Evolutionary conservation across 2,329 filamentous ascomycete species (phyloP), one percentile per base, ranked within the genome.

Genomic region (Fusarium pseudoanthophilum): DNA sequence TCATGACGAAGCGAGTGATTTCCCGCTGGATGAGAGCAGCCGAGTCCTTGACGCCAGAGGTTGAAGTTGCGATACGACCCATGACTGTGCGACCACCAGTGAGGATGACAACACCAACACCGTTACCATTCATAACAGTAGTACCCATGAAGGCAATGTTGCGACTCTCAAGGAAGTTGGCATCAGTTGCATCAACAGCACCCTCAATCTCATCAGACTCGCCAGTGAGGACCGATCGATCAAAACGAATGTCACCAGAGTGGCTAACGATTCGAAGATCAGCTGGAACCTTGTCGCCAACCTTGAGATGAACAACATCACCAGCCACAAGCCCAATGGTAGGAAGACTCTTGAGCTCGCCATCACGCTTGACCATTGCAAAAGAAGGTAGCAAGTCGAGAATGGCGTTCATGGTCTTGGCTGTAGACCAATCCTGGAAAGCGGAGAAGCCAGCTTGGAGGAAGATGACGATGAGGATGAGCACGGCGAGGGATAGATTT

Each of bases 381-480:
- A 85, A 83, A 1, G 83, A 80, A 0, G 85, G 85, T 1, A 87
- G 67, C 18, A 87, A 76, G 62, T 84, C 82, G 5, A 83, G 80
- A 56, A 87, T 87, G 34, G 84, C 84, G 24, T 85, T 83, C 83
- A 87, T 86, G 0, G 83, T 85, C 49, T 82, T 80, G 24, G 80
- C 79, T 4, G 84, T 86, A 1, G 84, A 86, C 83, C 84, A 86
- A 61, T 86, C 85, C 74, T 85, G 83, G 52, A 86, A 86, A 11
- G 83, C 84, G 1, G 83, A 84, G 73, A 86, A 86, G 36, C 78
- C 77, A 39, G 85, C 85, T 64, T 86, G 85, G 1, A 86, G 81
- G 36, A 84, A 74, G 62, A 86, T 86, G 68, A 86, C 85, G 49
- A 86, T 83, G 72, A 86, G 74, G 40, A 87, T 81, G 2, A 87